Conservation (phyloP, 441 rosid genomes). For the Francoa sonchifolia region DNA sequence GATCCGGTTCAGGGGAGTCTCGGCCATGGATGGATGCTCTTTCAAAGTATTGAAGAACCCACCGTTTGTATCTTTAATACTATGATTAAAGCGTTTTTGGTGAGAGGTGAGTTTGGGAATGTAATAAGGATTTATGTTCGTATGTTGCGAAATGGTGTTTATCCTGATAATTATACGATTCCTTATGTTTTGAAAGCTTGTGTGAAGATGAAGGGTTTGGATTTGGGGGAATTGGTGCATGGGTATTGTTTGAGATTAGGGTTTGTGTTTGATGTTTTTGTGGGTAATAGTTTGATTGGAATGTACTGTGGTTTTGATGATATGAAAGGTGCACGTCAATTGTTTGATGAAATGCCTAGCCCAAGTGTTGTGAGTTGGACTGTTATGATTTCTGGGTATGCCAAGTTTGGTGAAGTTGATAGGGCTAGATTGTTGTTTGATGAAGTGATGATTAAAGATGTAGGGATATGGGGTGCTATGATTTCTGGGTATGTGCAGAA, state of each 20-base stretch:
- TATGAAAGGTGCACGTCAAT: slow-evolving; percentile 19
- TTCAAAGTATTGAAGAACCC: slow-evolving; percentile 28
- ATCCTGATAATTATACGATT: slow-evolving; percentile 35
- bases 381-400: slow-evolving; percentile 32
- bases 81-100: slow-evolving; percentile 30
- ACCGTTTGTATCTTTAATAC: slow-evolving; percentile 40
- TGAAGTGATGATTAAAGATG: slow-evolving; percentile 25
- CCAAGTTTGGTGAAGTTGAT: slow-evolving; percentile 28
- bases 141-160: slow-evolving; percentile 17
- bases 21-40: slow-evolving; percentile 22
- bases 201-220: slow-evolving; percentile 18
- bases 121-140: slow-evolving; percentile 14
- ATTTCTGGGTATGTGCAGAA: slow-evolving; percentile 39
- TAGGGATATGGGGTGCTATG: slow-evolving; percentile 41
- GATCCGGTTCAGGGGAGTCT: slow-evolving; percentile 20
- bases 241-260: slow-evolving; percentile 29
- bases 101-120: slow-evolving; percentile 13
- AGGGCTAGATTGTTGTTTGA: slow-evolving; percentile 32
- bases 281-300: slow-evolving; percentile 37
- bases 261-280: slow-evolving; percentile 20
- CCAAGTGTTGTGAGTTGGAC: slow-evolving; percentile 34
- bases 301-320: slow-evolving; percentile 23
- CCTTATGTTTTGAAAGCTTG: slow-evolving; percentile 39
- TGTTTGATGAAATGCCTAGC: slow-evolving; percentile 28
- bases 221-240: slow-evolving; percentile 26